Evolutionary conservation across 768 basidiomycete genomes (phyloP).

Genomic region (Calvatia gigantea): DNA sequence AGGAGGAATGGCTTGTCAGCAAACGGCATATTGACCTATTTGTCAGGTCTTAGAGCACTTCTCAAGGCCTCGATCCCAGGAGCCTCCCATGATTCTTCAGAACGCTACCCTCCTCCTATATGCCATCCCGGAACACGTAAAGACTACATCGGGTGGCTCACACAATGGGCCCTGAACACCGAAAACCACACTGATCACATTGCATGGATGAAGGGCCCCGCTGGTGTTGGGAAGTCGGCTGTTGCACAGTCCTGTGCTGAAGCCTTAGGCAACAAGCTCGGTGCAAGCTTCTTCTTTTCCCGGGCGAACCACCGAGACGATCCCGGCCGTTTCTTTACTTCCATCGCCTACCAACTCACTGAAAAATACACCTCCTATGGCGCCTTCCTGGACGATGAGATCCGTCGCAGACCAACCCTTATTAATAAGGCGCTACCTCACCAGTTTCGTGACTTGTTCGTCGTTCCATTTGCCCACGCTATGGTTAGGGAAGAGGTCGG

Average conservation of each 20-base stretch:
- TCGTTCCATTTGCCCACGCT: neutral
- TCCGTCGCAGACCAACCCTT: no score
- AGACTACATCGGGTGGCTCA: neutral
- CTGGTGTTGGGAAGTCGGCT: conserved; percentile 7
- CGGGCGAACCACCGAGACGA: neutral
- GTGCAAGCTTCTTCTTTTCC: neutral
- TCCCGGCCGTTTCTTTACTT: neutral
- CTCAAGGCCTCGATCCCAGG: neutral
- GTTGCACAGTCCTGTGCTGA: neutral
- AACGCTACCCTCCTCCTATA: neutral
- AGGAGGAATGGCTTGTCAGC: no score
- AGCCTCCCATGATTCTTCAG: neutral
- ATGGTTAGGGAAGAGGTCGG: neutral
- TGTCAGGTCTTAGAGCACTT: no score
- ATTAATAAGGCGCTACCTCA: no score
- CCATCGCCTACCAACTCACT: neutral
- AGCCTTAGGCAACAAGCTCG: neutral
- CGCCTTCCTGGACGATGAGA: no score
- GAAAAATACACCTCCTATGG: no score
- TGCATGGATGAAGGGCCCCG: neutral
- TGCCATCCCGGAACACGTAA: neutral
- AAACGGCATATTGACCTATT: no score
- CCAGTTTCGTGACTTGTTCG: neutral
- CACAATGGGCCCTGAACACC: neutral
- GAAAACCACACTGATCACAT: neutral